Percentiles rank a stretch among this genome's conserved stretches.
Evolutionary conservation across 495 filamentous ascomycete species (phyloP).

Genomic region (Tetracladium marchalianum): DNA sequence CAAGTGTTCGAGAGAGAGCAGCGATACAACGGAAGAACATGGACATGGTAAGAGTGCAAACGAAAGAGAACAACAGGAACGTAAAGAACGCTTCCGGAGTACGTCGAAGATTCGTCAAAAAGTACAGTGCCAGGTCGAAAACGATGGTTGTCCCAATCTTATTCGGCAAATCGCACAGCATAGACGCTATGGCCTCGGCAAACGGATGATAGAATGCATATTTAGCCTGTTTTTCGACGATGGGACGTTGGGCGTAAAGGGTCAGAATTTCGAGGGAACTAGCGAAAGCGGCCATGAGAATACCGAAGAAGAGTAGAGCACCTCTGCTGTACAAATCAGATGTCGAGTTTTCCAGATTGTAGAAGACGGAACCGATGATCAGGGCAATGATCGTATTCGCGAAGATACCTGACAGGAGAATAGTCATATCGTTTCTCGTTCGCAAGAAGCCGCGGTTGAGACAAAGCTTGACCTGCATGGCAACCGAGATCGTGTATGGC

Average conservation of each 20-base stretch:
- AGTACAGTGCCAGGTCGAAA: conserved; percentile 71
- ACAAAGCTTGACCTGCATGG: conserved; percentile 63
- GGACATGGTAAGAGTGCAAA: conserved; percentile 60
- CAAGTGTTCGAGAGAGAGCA: conserved; percentile 65
- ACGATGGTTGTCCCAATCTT: conserved; percentile 23
- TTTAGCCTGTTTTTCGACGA: conserved; percentile 83
- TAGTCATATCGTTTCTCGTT: conserved; percentile 58
- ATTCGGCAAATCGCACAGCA: conserved; percentile 76
- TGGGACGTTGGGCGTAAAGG: conserved; percentile 75
- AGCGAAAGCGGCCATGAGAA: conserved; percentile 78
- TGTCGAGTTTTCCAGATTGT: conserved; percentile 53
- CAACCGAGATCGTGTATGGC: conserved; percentile 67
- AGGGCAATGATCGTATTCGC: conserved; percentile 68
- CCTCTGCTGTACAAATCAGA: conserved; percentile 67
- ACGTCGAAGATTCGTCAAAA: conserved; percentile 75
- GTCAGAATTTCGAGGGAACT: conserved; percentile 72
- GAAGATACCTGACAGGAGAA: conserved; percentile 60
- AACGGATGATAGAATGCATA: conserved; percentile 93
- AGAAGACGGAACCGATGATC: conserved; percentile 77
- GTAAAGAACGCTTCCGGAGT: conserved; percentile 73
- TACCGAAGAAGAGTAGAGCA: conserved; percentile 80
- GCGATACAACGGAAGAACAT: conserved; percentile 78
- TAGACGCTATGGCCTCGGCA: conserved; percentile 75
- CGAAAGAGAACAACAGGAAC: conserved; percentile 63
- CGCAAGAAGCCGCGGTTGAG: conserved; percentile 63